Evolutionary conservation across 305 asterid species (phyloP).

Genomic region (Coffea humblotiana): DNA sequence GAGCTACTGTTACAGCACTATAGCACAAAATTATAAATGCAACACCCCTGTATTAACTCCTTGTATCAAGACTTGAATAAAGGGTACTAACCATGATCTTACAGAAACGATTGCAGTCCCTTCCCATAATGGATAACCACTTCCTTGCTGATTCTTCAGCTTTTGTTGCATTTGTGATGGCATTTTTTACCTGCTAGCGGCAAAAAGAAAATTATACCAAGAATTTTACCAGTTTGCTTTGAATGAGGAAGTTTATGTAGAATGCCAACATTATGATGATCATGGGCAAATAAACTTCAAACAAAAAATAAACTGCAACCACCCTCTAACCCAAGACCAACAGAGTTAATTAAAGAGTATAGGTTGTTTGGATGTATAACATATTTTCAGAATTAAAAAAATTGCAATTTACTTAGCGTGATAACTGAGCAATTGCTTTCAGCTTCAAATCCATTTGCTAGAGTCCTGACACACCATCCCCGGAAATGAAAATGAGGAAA

Average conservation of each 20-base stretch:
- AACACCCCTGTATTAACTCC: not conserved
- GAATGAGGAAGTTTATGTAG: not conserved
- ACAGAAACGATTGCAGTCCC: slow-evolving; percentile 94
- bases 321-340: not conserved
- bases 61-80: not conserved
- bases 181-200: slow-evolving; percentile 58
- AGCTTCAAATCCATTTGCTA: too few relatives aligned
- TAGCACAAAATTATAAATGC: not conserved
- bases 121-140: slow-evolving; percentile 75
- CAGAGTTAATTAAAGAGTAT: not conserved
- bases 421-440: too few relatives aligned
- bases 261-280: not conserved
- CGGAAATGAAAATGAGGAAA: too few relatives aligned
- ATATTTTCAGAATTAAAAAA: too few relatives aligned
- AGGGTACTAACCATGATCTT: slow-evolving; percentile 72
- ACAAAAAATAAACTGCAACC: not conserved
- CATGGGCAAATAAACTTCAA: not conserved
- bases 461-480: too few relatives aligned
- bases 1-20: not conserved
- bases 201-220: slow-evolving; percentile 9
- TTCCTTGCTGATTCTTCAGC: slow-evolving; percentile 67
- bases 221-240: not conserved
- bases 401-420: too few relatives aligned
- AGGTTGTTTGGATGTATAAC: too few relatives aligned
- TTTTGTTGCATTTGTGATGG: slow-evolving; percentile 54